These are phyloP conservation scores for Rhodomyrtus psidioides DNA, from an alignment of 441 rosid genomes.

Conservation along the genomic window DNA sequence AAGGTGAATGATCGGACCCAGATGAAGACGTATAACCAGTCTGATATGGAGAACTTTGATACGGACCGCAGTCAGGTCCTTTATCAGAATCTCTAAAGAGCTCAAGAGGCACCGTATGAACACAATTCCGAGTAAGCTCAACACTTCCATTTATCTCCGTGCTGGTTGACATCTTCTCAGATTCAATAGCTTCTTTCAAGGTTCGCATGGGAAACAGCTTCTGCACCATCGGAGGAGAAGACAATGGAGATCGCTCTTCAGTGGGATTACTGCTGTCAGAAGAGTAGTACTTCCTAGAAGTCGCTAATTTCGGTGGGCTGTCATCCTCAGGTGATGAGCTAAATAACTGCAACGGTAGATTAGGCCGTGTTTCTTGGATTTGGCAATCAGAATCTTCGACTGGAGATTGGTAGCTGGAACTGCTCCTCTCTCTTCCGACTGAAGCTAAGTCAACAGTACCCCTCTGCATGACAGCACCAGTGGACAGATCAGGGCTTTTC, in stretches of 20 bases:
- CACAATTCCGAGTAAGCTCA: constrained; percentile 27
- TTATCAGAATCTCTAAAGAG: constrained; percentile 54
- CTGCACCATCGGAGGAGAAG: constrained; percentile 60
- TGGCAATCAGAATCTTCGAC: constrained; percentile 61
- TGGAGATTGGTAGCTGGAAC: constrained; percentile 63
- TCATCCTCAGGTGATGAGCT: constrained; percentile 64
- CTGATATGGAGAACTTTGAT: constrained; percentile 48
- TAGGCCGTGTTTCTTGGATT: constrained; percentile 42
- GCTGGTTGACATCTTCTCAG: constrained; percentile 30
- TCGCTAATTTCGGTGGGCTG: constrained; percentile 58
- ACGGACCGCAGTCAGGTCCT: constrained; percentile 31
- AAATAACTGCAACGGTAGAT: constrained; percentile 72
- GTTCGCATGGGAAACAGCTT: constrained; percentile 71
- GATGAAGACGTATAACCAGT: constrained; percentile 75
- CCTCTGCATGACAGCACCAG: constrained; percentile 28
- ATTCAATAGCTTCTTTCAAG: constrained; percentile 40
- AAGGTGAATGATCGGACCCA: constrained; percentile 86
- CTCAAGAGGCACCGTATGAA: constrained; percentile 46
- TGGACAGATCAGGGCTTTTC: constrained; percentile 28
- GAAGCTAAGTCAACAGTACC: constrained; percentile 33
- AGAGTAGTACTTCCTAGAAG: constrained; percentile 77
- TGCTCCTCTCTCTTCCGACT: constrained; percentile 53
- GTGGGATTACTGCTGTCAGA: constrained; percentile 83
- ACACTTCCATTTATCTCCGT: constrained; percentile 31
- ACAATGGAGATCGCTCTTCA: constrained; percentile 68